Base-by-base conservation (phyloP, 2,329 filamentous ascomycete genomes). In the Aspergillus bombycis region DNA sequence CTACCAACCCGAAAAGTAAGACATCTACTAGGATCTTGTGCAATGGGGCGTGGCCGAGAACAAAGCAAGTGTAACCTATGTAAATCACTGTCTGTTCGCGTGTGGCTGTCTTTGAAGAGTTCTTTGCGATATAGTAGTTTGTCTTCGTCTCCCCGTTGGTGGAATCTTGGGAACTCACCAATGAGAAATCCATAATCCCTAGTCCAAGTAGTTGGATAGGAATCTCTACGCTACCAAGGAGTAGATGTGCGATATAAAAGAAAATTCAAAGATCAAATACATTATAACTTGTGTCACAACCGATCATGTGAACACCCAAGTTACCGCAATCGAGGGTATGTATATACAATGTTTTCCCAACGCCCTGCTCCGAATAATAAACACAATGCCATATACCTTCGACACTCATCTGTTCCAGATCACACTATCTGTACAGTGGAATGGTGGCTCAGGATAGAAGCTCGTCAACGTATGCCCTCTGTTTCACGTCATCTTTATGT, bases 401-500 rank as follows among this genome's bases (percentile, higher is more conserved):
- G 10, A 52, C 7, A 10, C 28, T 34, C 19, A 36, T 45, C 34
- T n/a, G 5, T 43, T 3, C 5, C 28, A n/a, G 38, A 41, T 43
- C 4, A 21, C 1, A 7, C 14, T 43, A 45, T 28, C 21, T 52
- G 23, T 48, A 54, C 50, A 30, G n/a, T 34, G 28, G 16, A 12
- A 7, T n/a, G 14, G 19, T 14, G 16, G 10, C 32, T 74, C 67
- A 78, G 48, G 75, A 77, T 62, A 78, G 63, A 54, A 78, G 57
- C 48, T 76, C 74, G 48, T 78, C 82, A 85, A 83, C 73, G 86
- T 94, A 87, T 26, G 94, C 91, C 67, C 83, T 84, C 78, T 95
- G 86, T 19, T 72, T 72, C 16, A 66, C 63, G n/a, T 64, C 65
- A 7, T 72, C 69, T 58, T 77, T 85, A 6, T 85, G 89, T 73